These are phyloP conservation scores for Selaginella tamariscina DNA, from an alignment of 75 land plant species.

Conservation along the genomic window DNA sequence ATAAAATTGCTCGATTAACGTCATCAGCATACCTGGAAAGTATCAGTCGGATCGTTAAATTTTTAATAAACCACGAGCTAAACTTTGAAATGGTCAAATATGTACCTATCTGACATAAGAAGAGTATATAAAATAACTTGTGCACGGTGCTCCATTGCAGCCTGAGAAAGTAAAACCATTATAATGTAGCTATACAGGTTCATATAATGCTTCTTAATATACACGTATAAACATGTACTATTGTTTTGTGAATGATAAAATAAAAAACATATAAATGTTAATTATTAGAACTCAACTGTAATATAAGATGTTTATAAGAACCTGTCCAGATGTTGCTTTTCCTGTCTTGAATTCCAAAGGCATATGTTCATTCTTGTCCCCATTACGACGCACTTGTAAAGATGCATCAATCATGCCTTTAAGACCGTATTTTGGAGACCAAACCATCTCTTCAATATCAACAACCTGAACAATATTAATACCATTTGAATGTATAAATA, in stretches of 20 bases:
- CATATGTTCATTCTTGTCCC: slow-evolving; percentile 18
- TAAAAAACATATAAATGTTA: too few relatives aligned
- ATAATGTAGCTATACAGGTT: too few relatives aligned
- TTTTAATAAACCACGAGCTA: not conserved
- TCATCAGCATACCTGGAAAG: slow-evolving; percentile 46
- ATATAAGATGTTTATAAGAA: slow-evolving; percentile 19
- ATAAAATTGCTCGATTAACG: slow-evolving; percentile 59
- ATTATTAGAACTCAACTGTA: not conserved
- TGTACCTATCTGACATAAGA: slow-evolving; percentile 83
- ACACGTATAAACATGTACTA: too few relatives aligned
- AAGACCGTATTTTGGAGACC: slow-evolving; percentile 85
- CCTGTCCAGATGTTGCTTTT: slow-evolving; percentile 72
- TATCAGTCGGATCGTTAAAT: not conserved
- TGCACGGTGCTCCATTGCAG: slow-evolving; percentile 72
- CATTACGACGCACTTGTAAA: slow-evolving; percentile 30
- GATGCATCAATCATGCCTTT: slow-evolving; percentile 96
- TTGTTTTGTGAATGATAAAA: too few relatives aligned
- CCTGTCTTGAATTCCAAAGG: slow-evolving; percentile 89
- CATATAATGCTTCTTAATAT: too few relatives aligned
- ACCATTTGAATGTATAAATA: too few relatives aligned
- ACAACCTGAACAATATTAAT: slow-evolving; percentile 61
- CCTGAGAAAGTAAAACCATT: too few relatives aligned
- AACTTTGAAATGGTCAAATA: not conserved
- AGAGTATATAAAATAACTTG: slow-evolving; percentile 86
- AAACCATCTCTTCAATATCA: slow-evolving; percentile 89